Evolutionary conservation across 768 basidiomycete genomes (phyloP).

Genomic region (Paxillus ammoniavirescens): DNA sequence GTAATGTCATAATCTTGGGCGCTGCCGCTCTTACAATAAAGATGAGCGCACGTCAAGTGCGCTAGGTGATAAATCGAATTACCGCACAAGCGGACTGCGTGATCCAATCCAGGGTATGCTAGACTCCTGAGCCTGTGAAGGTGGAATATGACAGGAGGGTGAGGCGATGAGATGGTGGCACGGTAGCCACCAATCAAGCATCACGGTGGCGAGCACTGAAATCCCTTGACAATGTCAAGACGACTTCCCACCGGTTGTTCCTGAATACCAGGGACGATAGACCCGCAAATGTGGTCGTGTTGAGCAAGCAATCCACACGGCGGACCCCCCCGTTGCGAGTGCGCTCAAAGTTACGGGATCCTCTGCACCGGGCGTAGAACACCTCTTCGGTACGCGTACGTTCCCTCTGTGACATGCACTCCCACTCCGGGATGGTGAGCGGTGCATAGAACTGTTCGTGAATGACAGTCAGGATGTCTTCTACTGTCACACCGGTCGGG

Average conservation of each 20-base stretch:
- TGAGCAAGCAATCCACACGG: slow-evolving; percentile 49
- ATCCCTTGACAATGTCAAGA: slow-evolving; percentile 46
- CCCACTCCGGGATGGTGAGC: slow-evolving; percentile 44
- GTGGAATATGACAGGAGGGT: slow-evolving; percentile 1
- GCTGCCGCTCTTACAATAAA: not conserved
- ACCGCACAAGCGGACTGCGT: slow-evolving; percentile 7
- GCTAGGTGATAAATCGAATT: not conserved
- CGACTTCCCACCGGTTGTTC: slow-evolving; percentile 37
- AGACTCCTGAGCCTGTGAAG: not conserved
- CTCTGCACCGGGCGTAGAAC: slow-evolving; percentile 47
- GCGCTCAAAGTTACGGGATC: slow-evolving; percentile 33
- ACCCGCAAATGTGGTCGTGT: slow-evolving; percentile 52
- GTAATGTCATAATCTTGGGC: not conserved
- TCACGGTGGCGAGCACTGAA: slow-evolving; percentile 8
- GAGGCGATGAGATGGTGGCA: not conserved
- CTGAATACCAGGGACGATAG: slow-evolving; percentile 39
- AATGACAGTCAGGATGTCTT: slow-evolving; percentile 51
- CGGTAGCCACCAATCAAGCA: not conserved
- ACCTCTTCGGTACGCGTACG: slow-evolving; percentile 38
- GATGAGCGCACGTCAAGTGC: not conserved
- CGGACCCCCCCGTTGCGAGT: slow-evolving; percentile 42
- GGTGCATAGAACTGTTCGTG: slow-evolving; percentile 36
- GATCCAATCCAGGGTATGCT: not conserved
- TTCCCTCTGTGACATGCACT: slow-evolving; percentile 39
- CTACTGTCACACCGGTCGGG: slow-evolving; percentile 46